Conservation (phyloP, 495 filamentous ascomycete species). For the Hypoxylon subgilvum region DNA sequence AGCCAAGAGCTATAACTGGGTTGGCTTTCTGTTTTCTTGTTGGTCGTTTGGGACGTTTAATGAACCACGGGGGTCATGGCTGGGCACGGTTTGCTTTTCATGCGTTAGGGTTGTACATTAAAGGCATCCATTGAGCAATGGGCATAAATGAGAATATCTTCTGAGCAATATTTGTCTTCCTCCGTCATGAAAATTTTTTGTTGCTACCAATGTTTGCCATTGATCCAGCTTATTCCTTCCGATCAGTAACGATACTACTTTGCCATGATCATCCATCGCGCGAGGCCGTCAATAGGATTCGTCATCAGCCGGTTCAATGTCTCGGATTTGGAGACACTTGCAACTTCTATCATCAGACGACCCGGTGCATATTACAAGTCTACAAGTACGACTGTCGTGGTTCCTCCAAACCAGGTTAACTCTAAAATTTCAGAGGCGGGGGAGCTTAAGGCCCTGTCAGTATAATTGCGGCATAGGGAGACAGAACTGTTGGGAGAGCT, state of each 20-base stretch:
- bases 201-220: too few species aligned
- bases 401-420: conserved; percentile 17
- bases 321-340: too few species aligned
- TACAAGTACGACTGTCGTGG: too few species aligned
- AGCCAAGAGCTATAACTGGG: conserved; percentile 86
- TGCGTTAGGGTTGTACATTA: conserved; percentile 90
- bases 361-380: conserved; percentile 25
- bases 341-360: too few species aligned
- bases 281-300: too few species aligned
- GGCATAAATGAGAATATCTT: conserved; percentile 62
- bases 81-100: conserved; percentile 80
- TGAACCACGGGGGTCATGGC: conserved; percentile 83
- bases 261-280: too few species aligned
- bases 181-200: too few species aligned
- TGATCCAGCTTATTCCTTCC: too few species aligned
- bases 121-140: conserved; percentile 67
- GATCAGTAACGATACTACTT: too few species aligned
- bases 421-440: conserved; percentile 53
- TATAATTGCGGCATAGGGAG: conserved; percentile 3
- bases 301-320: too few species aligned
- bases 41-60: conserved; percentile 75
- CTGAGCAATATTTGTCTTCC: conserved; percentile 35
- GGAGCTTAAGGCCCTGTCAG: conserved; percentile 43
- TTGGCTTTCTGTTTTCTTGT: conserved; percentile 66
- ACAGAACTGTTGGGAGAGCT: conserved; percentile 45